These are phyloP conservation scores for Ascochyta viciae-villosae DNA, from an alignment of 2,329 filamentous ascomycete species.

Conservation along the genomic window DNA sequence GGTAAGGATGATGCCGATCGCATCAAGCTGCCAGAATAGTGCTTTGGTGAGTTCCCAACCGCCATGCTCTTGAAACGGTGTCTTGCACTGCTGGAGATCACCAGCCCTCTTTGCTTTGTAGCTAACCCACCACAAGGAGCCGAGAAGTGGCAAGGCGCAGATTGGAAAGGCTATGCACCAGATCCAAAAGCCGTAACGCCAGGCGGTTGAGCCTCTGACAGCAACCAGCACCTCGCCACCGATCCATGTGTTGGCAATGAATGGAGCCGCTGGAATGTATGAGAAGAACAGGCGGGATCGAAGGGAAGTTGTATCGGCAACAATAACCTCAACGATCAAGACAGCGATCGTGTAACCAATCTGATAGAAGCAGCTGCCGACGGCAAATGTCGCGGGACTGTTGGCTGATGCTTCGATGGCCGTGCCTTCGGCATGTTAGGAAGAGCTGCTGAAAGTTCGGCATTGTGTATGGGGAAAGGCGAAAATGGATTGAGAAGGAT, in stretches of 20 bases:
- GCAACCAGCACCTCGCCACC: conserved; percentile 63
- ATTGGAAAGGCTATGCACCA: conserved; percentile 66
- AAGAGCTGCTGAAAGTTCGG: not conserved
- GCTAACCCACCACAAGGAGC: conserved; percentile 59
- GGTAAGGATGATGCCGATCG: conserved; percentile 57
- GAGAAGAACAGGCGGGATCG: conserved; percentile 69
- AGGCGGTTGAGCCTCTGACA: conserved; percentile 59
- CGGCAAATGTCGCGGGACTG: conserved; percentile 61
- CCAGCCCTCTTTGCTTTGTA: conserved; percentile 61
- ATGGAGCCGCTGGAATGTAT: conserved; percentile 55
- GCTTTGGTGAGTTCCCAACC: conserved; percentile 46
- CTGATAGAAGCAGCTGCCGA: conserved; percentile 44
- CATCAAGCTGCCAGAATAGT: conserved; percentile 65
- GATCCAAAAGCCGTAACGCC: conserved; percentile 70
- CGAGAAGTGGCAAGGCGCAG: conserved; percentile 62
- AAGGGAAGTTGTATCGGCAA: conserved; percentile 69
- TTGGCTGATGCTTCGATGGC: conserved; percentile 63
- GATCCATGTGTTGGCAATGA: conserved; percentile 66
- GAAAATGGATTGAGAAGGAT: no score
- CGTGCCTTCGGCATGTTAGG: conserved; percentile 40
- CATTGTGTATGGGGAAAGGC: not conserved
- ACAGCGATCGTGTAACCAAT: conserved; percentile 70
- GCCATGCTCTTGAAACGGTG: conserved; percentile 54
- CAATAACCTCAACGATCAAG: conserved; percentile 68
- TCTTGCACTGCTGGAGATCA: conserved; percentile 54